Base-by-base conservation (phyloP, 2,329 filamentous ascomycete species). In the Boeremia exigua region DNA sequence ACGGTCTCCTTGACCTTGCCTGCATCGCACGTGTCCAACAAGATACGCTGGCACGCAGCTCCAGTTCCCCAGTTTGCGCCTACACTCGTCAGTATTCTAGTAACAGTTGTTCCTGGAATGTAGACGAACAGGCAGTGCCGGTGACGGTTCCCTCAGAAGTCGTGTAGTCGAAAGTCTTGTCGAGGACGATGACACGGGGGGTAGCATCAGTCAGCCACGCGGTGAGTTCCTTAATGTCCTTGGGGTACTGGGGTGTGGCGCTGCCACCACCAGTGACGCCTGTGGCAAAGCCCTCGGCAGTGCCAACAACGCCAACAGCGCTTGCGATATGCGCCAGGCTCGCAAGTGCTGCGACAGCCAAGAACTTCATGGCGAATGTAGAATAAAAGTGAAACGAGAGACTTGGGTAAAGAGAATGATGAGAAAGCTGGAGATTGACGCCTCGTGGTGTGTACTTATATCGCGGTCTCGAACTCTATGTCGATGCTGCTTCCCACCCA, bases 121-220 rank as follows among this genome's bases (percentile, higher is more conserved):
- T 5, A 12, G 5, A 45, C 40, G n/a, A 30, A 55, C 46, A 60
- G 48, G 61, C 58, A 48, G 54, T 34, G 33, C 59, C 46, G 7
- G 58, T 65, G 23, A 56, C 46, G 6, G 62, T 63, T 23, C 66
- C 66, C 43, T 68, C 60, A 12, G 64, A 67, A 1, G 58, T 56
- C 17, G 60, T 59, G 48, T 60, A 69, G 47, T 69, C 60, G 42
- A 50, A 60, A 7, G 65, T 70, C 52, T 67, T 62, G 34, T 75
- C 65, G 29, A 77, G 58, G 32, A 77, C 67, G 36, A 77, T 75
- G 37, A 75, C 71, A 6, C 72, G 72, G 1, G 75, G 59, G 48
- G 68, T 62, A 9, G 61, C 60, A 27, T 72, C 69, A 10, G 60
- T 67, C 29, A 73, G 54, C 59, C 61, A 70, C 17, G 55, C 44